Base-by-base conservation (phyloP, 2,329 filamentous ascomycete genomes). In the Nigrospora osmanthi region DNA sequence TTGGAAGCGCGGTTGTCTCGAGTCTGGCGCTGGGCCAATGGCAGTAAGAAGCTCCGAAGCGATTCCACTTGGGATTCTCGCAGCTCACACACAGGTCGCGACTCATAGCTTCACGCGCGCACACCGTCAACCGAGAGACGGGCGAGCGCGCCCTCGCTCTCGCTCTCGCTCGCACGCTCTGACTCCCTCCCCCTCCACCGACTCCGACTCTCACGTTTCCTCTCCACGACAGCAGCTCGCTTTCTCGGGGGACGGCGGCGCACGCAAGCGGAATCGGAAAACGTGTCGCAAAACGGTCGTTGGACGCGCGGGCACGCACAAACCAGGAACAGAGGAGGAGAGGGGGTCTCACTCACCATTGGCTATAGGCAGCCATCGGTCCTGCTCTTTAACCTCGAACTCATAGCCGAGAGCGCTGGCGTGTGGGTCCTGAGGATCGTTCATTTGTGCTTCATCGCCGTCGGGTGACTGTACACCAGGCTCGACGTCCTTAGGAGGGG, bases 321-420 rank as follows among this genome's bases (percentile, higher is more conserved):
- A 76, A 74, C 74, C 70, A 73, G 67, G 67, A 54, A 55, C 49
- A 54, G 53, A 55, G 55, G 56, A 54, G 49, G 53, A 53, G 58
- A 55, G 56, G 54, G 38, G 58, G 54, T 54, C 54, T 59, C 70
- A 93, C 93, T 80, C 80, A 98, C 93, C 93, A 89, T 98, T 98
- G 73, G 93, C 93, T 80, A 98, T 98, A 67, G 93, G 93, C 67
- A 98, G 81, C 93, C 93, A 98, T 78, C 93, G 79, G 72, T 98
- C 93, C 72, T 98, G 93, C 72, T 98, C 93, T 78, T 97, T 97
- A 70, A 97, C 91, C 73, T 97, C 91, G 67, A 96, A 95, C 74
- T 97, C 91, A 65, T 89, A 89, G 69, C 75, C 82, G 70, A 85
- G 77, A 67, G 79, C 84, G 68, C 78, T 78, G 67, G 77, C 76